phyloP scores from a whole-genome alignment of 345 rosid genomes.

The Turnera subulata region DNA sequence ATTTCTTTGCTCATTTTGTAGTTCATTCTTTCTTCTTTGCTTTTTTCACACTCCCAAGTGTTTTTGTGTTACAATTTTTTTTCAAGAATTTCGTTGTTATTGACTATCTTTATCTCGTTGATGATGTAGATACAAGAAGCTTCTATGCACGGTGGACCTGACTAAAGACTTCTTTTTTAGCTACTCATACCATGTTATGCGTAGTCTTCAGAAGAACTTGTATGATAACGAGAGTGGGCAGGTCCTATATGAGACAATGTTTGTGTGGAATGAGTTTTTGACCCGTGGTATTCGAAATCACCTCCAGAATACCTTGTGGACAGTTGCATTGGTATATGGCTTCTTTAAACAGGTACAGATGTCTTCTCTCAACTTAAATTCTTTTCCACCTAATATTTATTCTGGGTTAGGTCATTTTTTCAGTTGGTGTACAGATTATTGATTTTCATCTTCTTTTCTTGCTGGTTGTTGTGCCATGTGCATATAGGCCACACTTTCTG shows the following conservation, averaged over 20 bases:
- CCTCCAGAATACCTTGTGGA: slow-evolving; percentile 90
- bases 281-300: slow-evolving; percentile 85
- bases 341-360: slow-evolving; percentile 85
- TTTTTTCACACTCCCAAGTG: background rate
- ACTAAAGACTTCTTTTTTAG: slow-evolving; percentile 99
- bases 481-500: slow-evolving; percentile 62
- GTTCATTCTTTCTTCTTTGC: background rate
- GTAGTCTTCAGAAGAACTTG: slow-evolving; percentile 85
- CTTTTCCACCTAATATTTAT: background rate
- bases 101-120: slow-evolving; percentile 16
- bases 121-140: slow-evolving; percentile 89
- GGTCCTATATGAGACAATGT: slow-evolving; percentile 83
- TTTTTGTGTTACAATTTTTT: background rate
- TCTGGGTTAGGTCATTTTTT: background rate
- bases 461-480: slow-evolving; percentile 23
- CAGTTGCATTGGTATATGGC: slow-evolving; percentile 95
- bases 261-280: slow-evolving; percentile 97
- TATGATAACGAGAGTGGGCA: slow-evolving; percentile 61
- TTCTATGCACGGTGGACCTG: slow-evolving; percentile 80
- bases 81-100: background rate
- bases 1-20: background rate
- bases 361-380: background rate
- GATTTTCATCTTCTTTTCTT: background rate
- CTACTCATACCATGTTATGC: slow-evolving; percentile 93
- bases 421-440: background rate